Evolutionary conservation across 2,329 filamentous ascomycete species (phyloP), one percentile per base, ranked within the genome.

Genomic region (Penicillium sp.): DNA sequence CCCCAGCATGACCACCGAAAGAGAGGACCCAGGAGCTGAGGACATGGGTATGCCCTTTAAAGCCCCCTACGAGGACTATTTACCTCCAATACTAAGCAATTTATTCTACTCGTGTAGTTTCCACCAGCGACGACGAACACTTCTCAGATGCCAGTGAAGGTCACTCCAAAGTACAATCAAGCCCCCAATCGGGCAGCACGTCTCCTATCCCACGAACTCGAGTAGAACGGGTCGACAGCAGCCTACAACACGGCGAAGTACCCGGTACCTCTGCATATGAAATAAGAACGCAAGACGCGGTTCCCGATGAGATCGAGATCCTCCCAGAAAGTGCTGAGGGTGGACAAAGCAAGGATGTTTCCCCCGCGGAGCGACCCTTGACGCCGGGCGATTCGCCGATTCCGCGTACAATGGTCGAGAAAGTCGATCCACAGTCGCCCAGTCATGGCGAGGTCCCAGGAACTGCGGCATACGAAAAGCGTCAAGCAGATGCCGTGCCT

Each of bases 71-170:
- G 39, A 34, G 31, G 16, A 24, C 44, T 31, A 27, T 16, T 42
- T 37, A 37, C 7, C 38, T 26, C 23, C 6, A 40, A 23, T 34
- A 27, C 38, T 41, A 38, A 43, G 22, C 22, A 16, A 37, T 23
- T 28, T n/a, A 23, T 24, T 11, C 18, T 3, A 41, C 20, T 11
- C 34, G 27, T 62, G 66, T 70, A 63, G 72, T 64, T 38, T 77
- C 75, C 32, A 76, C 76, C 47, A 77, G 75, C 49, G 77, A 72
- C 41, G 73, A 80, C 40, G 81, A 84, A 51, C 78, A 84, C 66
- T 85, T 84, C 65, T 82, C 80, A 38, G 81, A 84, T 61, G 81
- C 81, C 46, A 79, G 75, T 35, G 81, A 84, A 70, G 81, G 79
- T 56, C 67, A 68, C 37, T 51, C 57, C 26, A 59, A 54, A 60